Conservation (phyloP, 2,329 filamentous ascomycete genomes). For the Thyridium curvatum region DNA sequence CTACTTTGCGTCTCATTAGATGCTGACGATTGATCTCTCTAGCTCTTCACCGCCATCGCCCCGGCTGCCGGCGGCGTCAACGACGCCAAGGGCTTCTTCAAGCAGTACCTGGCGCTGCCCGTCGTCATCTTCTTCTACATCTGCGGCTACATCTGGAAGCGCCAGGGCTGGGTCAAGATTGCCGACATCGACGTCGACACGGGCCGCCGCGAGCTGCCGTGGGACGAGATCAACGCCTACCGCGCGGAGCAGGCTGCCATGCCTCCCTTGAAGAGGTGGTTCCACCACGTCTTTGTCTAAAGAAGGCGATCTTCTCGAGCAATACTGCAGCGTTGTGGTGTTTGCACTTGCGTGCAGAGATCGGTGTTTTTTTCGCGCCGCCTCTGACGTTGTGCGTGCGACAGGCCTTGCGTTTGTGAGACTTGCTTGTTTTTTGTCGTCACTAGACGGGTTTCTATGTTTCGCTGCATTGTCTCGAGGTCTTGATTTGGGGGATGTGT, state of each 20-base stretch:
- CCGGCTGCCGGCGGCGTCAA: constrained; percentile 26
- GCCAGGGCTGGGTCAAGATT: constrained; percentile 49
- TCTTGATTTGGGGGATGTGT: too few relatives aligned
- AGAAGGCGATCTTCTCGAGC: not conserved
- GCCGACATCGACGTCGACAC: constrained; percentile 61
- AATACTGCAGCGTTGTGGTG: too few relatives aligned
- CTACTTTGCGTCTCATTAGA: constrained; percentile 2
- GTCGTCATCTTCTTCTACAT: constrained; percentile 49
- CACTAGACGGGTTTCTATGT: too few relatives aligned
- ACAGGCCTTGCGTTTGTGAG: too few relatives aligned
- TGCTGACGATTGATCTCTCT: constrained; percentile 3
- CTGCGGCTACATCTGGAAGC: constrained; percentile 59
- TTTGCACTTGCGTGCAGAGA: too few relatives aligned
- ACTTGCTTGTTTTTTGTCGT: too few relatives aligned
- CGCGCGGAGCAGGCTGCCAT: constrained; percentile 40
- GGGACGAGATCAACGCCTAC: constrained; percentile 54
- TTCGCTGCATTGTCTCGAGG: too few relatives aligned
- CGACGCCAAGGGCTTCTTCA: constrained; percentile 44
- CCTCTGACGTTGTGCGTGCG: too few relatives aligned
- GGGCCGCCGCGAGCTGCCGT: constrained; percentile 58
- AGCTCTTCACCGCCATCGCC: constrained; percentile 43
- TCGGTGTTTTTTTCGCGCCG: too few relatives aligned
- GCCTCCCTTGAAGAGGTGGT: constrained; percentile 42
- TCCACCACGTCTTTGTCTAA: constrained; percentile 26
- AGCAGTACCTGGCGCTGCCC: constrained; percentile 44